Evolutionary conservation across 2,329 filamentous ascomycete genomes (phyloP).

Genomic region (Sporothrix dimorphospora): DNA sequence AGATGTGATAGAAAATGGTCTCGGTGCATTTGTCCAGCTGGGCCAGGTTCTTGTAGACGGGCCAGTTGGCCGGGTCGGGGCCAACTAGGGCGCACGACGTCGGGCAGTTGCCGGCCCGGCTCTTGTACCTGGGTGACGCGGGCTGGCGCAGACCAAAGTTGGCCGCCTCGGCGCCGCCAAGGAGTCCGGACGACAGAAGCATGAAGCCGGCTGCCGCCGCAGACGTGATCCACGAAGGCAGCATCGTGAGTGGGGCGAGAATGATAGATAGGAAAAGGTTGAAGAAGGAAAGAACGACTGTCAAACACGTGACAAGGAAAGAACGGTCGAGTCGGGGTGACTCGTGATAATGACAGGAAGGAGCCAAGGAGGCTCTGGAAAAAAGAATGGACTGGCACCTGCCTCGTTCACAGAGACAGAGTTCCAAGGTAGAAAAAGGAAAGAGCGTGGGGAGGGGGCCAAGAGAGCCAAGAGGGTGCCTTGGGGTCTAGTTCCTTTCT

Average conservation of each 20-base stretch:
- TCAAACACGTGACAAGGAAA: neutral
- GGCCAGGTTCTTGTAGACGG: conserved; percentile 26
- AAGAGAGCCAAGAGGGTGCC: conserved; percentile 14
- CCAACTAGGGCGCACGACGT: conserved; percentile 22
- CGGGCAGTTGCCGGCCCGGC: conserved; percentile 26
- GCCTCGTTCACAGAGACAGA: neutral
- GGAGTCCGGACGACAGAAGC: conserved; percentile 15
- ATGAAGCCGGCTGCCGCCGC: neutral
- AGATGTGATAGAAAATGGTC: conserved; percentile 29
- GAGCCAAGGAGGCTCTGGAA: neutral
- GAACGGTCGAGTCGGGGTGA: neutral
- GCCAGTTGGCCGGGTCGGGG: conserved; percentile 27
- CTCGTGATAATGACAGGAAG: neutral
- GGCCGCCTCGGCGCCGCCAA: neutral
- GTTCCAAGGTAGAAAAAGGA: neutral
- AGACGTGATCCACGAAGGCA: conserved; percentile 19
- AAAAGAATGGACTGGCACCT: neutral
- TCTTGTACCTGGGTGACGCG: conserved; percentile 21
- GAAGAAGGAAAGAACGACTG: neutral
- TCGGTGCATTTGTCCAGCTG: conserved; percentile 23
- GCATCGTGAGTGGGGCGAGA: neutral
- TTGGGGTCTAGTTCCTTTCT: neutral
- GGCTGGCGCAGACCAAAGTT: neutral
- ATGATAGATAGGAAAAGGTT: neutral
- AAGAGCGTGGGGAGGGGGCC: neutral